These are phyloP conservation scores for Heteromeles arbutifolia DNA, from an alignment of 306 rosid genomes.

Conservation along the genomic window DNA sequence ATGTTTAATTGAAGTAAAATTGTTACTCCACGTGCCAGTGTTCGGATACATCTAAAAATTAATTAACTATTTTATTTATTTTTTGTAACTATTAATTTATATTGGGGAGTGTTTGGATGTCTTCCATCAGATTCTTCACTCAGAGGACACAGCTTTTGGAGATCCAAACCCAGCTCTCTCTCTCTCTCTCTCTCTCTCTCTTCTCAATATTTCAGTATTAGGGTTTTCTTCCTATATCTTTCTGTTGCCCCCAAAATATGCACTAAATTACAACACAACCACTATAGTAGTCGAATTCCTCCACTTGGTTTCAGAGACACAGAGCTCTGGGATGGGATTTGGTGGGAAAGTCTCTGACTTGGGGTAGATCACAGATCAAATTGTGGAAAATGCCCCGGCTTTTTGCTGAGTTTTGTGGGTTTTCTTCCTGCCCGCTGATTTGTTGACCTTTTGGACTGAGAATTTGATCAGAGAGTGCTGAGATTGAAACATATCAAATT, in stretches of 20 bases:
- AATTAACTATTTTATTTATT: background rate
- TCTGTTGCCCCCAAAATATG: background rate
- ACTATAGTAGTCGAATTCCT: background rate
- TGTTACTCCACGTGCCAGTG: background rate
- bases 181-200: background rate
- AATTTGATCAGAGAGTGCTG: conserved; percentile 29
- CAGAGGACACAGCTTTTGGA: conserved; percentile 23
- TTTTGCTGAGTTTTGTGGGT: background rate
- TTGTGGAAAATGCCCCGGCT: background rate
- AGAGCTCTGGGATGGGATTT: conserved; percentile 1
- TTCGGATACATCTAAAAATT: no score
- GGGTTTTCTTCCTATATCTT: conserved; percentile 5
- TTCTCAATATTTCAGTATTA: background rate
- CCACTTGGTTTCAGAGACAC: background rate
- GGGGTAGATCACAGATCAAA: conserved; percentile 21
- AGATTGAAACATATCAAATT: conserved; percentile 20
- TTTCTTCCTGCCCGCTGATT: conserved; percentile 12
- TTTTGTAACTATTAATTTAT: background rate
- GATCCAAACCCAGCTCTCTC: conserved; percentile 22
- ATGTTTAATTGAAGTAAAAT: no score
- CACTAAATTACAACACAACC: conserved; percentile 1
- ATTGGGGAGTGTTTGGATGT: conserved; percentile 1
- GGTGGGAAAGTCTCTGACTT: background rate
- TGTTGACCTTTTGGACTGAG: conserved; percentile 31
- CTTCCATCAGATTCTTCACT: conserved; percentile 26